Conservation (phyloP, 345 rosid genomes). For the Populus nigra region DNA sequence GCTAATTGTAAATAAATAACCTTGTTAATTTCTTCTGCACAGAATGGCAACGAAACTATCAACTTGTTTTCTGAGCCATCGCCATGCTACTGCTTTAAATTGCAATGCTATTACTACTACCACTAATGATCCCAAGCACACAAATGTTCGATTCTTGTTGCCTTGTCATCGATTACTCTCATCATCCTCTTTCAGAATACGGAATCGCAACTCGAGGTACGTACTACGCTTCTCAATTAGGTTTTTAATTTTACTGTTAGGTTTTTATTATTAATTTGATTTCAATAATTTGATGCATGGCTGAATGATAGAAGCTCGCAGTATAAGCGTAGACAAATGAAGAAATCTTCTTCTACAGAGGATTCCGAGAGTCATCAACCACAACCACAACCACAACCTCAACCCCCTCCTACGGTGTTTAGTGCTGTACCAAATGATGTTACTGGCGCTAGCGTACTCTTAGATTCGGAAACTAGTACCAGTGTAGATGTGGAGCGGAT, state of each 20-base stretch:
- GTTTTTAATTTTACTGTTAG: too few relatives aligned
- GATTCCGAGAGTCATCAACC: conserved; percentile 36
- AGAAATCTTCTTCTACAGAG: conserved; percentile 45
- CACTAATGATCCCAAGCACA: conserved; percentile 2
- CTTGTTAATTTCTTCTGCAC: too few relatives aligned
- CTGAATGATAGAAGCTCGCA: conserved; percentile 32
- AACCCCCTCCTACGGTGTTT: conserved; percentile 12
- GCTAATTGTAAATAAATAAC: too few relatives aligned
- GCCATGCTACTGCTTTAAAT: conserved; percentile 34
- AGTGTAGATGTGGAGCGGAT: conserved; percentile 1
- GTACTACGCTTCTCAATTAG: neutral
- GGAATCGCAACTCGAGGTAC: conserved; percentile 60
- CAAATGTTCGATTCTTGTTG: conserved; percentile 31
- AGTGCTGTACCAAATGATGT: conserved; percentile 10
- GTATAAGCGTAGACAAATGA: conserved; percentile 46
- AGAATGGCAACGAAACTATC: conserved; percentile 61
- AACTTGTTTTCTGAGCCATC: conserved; percentile 43
- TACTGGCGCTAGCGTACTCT: too few relatives aligned
- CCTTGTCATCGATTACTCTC: conserved; percentile 47
- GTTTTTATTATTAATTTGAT: too few relatives aligned
- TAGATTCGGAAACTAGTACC: neutral
- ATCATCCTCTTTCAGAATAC: conserved; percentile 72
- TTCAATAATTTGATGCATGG: neutral
- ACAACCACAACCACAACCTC: too few relatives aligned
- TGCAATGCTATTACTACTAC: neutral